A percentile compares a stretch with the other conserved stretches of the same genome.
Evolutionary conservation across 164 flowering plant species (phyloP).

Genomic region (Vitis cinerea): DNA sequence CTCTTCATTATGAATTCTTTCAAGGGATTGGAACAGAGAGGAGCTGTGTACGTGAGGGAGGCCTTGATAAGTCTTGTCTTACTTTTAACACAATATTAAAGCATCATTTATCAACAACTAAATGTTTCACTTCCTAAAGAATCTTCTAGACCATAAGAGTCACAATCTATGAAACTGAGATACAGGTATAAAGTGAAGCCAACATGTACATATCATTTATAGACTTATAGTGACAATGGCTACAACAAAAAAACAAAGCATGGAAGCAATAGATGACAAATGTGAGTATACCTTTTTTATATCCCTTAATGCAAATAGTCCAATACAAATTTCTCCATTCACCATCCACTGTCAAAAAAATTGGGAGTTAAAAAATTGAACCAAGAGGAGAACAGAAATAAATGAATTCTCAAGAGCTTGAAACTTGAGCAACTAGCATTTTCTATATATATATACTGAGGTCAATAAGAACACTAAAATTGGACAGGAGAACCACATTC

Average conservation of each 20-base stretch:
- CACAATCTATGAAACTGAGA: background rate
- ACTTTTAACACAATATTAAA: background rate
- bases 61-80: background rate
- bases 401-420: background rate
- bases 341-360: conserved; percentile 88
- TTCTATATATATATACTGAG: background rate
- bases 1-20: no score
- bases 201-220: background rate
- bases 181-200: background rate
- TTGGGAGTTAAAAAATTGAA: background rate
- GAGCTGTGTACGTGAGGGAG: background rate
- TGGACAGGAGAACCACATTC: background rate
- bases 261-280: background rate
- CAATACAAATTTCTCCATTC: conserved; percentile 98
- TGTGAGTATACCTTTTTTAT: conserved; percentile 69
- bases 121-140: background rate
- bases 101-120: background rate
- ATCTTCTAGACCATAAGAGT: background rate
- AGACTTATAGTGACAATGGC: background rate
- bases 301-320: conserved; percentile 83
- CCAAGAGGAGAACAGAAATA: background rate
- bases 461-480: background rate
- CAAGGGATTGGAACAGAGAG: no score
- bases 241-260: conserved; percentile 6
- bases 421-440: background rate